Percentiles rank a stretch among this genome's conserved stretches.
phyloP scores from a whole-genome alignment of 352 stramenopile species.

The Globisporangium yorkense region DNA sequence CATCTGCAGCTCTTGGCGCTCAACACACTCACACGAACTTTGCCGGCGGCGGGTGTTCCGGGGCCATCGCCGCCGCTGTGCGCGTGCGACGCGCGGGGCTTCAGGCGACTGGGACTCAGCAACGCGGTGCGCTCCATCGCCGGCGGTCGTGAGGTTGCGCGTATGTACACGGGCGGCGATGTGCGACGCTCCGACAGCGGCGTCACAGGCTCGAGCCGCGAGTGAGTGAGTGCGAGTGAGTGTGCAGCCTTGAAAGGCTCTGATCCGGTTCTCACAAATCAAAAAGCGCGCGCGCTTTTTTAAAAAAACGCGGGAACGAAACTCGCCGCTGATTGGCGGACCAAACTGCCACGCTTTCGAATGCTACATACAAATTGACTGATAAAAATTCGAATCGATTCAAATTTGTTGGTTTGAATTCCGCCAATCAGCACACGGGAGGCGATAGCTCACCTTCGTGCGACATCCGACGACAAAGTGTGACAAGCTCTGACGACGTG shows the following conservation, averaged over 20 bases:
- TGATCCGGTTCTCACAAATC: neutral
- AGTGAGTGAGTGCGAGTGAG: neutral
- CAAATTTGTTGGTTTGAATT: slow-evolving; percentile 8
- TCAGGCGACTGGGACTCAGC: slow-evolving; percentile 36
- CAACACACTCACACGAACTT: slow-evolving; percentile 1
- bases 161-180: neutral
- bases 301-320: slow-evolving; percentile 14
- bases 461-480: neutral
- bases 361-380: neutral
- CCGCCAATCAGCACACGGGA: slow-evolving; percentile 24
- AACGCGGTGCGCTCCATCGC: slow-evolving; percentile 28
- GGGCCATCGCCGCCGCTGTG: slow-evolving; percentile 6
- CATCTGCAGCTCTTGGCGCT: neutral
- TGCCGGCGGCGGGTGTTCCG: slow-evolving; percentile 19
- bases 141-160: neutral
- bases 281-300: slow-evolving; percentile 14
- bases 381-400: slow-evolving; percentile 3
- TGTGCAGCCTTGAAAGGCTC: slow-evolving; percentile 2
- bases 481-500: too few species aligned
- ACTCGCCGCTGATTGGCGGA: neutral
- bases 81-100: slow-evolving; percentile 7
- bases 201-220: neutral
- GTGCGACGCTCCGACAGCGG: neutral
- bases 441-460: neutral
- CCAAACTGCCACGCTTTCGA: neutral